Evolutionary conservation across 441 rosid species (phyloP), one percentile per base, ranked within the genome.

Genomic region (Corymbia citriodora): DNA sequence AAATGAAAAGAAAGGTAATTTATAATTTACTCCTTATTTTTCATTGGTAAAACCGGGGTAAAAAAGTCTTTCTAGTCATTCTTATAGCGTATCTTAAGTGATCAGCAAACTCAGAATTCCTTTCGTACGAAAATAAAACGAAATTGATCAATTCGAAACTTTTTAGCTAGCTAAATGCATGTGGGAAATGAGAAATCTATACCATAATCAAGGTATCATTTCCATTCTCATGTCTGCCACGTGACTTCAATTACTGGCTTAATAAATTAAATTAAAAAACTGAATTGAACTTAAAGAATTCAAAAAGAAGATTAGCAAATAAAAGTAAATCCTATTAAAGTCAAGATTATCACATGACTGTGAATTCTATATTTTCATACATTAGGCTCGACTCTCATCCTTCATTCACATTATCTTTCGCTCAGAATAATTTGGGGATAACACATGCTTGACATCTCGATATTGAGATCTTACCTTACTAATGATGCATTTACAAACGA

Each of bases 381-480:
- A 4, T 10, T 6, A 74, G 8, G 83, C 50, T 74, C 16, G 16
- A 40, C 29, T 40, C 50, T 74, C 50, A 1, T 5, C 50, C 27
- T 74, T 16, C 29, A 74, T 74, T 45, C 50, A 40, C 83, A 74
- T 12, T 2, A 0, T 36, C 29, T 11, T 40, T 50, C 15, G 2
- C 50, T 40, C 29, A 12, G 50, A 74, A 74, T 74, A 40, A 40
- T 40, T 10, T 40, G 0, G 14, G 49, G 50, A 74, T 16, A 0
- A 6, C 2, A 0, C 83, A 36, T 21, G 15, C 83, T 50, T 4
- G 4, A 21, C 4, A 2, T 23, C 50, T 0, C 9, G 50, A 74
- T 1, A 23, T 74, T 21, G 49, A 74, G 50, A 11, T 74, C 29
- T 74, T 40, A 21, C 50, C 83, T 40, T 19, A 45, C 50, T 27